Conservation (phyloP, 1,284 basidiomycete genomes). For the Trichosporon sp. region DNA sequence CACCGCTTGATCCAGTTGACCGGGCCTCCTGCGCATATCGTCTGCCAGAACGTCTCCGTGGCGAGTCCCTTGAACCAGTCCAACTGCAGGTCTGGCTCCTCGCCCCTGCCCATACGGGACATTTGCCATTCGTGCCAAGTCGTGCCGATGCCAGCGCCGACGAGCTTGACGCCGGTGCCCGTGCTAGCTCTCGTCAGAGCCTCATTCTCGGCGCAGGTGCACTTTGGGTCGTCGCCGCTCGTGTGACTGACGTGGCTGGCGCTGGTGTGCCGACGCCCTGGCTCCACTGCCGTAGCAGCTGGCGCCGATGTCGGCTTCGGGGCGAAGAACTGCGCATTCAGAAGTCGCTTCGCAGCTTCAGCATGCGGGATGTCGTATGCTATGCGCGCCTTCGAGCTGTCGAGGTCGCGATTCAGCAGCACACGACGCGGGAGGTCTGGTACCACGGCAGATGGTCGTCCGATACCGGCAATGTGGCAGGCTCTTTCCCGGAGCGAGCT, state of each 20-base stretch:
- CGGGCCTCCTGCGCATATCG: conserved; percentile 28
- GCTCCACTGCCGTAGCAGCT: background rate
- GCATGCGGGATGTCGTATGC: conserved; percentile 29
- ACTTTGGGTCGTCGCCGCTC: background rate
- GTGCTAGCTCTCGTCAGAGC: background rate
- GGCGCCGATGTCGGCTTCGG: background rate
- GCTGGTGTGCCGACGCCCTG: background rate
- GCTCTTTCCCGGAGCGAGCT: conserved; percentile 27
- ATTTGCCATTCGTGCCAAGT: conserved; percentile 47
- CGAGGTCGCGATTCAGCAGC: conserved; percentile 29
- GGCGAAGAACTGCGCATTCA: background rate
- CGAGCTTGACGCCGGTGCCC: conserved; percentile 28
- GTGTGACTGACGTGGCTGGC: background rate
- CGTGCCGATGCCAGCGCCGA: conserved; percentile 40
- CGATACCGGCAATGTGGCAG: conserved; percentile 41
- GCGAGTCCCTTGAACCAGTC: conserved; percentile 29
- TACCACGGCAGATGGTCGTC: conserved; percentile 35
- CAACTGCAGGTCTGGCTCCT: conserved; percentile 32
- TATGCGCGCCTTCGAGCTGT: conserved; percentile 20
- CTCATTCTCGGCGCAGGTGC: background rate
- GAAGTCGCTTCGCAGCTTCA: background rate
- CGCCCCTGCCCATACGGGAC: conserved; percentile 32
- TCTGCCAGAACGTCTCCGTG: conserved; percentile 31
- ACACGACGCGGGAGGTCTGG: conserved; percentile 29
- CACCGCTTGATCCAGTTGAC: conserved; percentile 14